Conservation (phyloP, 495 filamentous ascomycete species). For the Jackrogersella minutella region DNA sequence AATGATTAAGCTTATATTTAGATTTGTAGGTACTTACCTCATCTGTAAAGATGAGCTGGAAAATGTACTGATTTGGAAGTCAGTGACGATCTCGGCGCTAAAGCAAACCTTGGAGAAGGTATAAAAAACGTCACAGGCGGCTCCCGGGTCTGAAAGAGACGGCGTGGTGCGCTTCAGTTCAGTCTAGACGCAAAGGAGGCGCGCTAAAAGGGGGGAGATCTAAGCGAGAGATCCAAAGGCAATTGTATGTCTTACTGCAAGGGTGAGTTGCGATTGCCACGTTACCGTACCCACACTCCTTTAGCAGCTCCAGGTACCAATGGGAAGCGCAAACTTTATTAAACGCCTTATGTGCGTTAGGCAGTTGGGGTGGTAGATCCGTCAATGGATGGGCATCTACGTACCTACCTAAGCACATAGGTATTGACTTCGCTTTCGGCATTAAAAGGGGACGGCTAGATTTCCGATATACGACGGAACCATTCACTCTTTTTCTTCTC, state of each 20-base stretch:
- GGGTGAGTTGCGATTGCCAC: conserved; percentile 16
- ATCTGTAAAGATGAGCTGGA: not conserved
- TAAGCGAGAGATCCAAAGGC: conserved; percentile 31
- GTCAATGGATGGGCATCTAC: not conserved
- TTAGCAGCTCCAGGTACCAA: conserved; percentile 24
- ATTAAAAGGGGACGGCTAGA: conserved; percentile 8
- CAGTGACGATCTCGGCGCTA: conserved; percentile 23
- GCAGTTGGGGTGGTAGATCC: not conserved
- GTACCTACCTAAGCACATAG: not conserved
- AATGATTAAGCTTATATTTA: not conserved
- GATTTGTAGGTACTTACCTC: not conserved
- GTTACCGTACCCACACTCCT: conserved; percentile 2
- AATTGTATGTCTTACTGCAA: conserved; percentile 14
- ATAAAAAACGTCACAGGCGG: conserved; percentile 35
- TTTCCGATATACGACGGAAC: conserved; percentile 20
- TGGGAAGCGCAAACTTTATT: conserved; percentile 12
- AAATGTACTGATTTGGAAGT: not conserved
- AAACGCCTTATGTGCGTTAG: not conserved
- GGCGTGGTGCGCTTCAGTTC: conserved; percentile 17
- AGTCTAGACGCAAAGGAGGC: conserved; percentile 11
- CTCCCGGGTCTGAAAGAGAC: conserved; percentile 32
- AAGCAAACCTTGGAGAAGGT: no score
- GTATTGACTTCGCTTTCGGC: conserved; percentile 9
- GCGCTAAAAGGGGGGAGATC: conserved; percentile 21
- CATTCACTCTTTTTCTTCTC: no score